Evolutionary conservation across 2,329 filamentous ascomycete genomes (phyloP).

Genomic region (Fusarium palustre): DNA sequence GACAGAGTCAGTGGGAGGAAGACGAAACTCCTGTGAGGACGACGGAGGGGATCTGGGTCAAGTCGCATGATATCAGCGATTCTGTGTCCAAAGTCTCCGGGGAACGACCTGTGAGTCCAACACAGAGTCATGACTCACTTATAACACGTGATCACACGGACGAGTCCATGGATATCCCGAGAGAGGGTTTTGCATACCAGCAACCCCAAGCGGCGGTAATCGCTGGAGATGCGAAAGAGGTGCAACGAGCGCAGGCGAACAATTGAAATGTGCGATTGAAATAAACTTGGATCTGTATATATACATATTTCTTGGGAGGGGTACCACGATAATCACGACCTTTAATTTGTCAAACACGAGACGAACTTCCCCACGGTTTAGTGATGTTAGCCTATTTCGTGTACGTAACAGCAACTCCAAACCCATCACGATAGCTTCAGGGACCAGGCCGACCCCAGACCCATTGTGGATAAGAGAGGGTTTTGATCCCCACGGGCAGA

Average conservation of each 20-base stretch:
- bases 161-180: conserved; percentile 28
- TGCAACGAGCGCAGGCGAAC: conserved; percentile 30
- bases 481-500: conserved; percentile 16
- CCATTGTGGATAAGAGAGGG: conserved; percentile 9
- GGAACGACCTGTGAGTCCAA: conserved; percentile 41
- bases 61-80: conserved; percentile 35
- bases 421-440: conserved; percentile 20
- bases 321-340: conserved; percentile 2
- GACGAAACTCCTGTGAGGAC: conserved; percentile 36
- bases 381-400: conserved; percentile 2
- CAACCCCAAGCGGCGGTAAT: conserved; percentile 35
- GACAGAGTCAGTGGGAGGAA: conserved; percentile 44
- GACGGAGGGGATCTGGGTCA: conserved; percentile 45
- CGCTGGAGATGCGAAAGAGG: conserved; percentile 29
- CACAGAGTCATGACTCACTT: conserved; percentile 47
- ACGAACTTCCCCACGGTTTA: background rate
- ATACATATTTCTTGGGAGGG: background rate
- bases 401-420: conserved; percentile 38
- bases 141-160: conserved; percentile 41
- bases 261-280: conserved; percentile 10
- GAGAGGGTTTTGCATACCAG: conserved; percentile 11
- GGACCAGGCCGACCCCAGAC: conserved; percentile 28
- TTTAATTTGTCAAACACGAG: conserved; percentile 11
- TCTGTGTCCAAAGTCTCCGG: conserved; percentile 37
- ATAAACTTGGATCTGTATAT: background rate